Base-by-base conservation (phyloP, 2,329 filamentous ascomycete genomes). In the Claviceps cyperi region DNA sequence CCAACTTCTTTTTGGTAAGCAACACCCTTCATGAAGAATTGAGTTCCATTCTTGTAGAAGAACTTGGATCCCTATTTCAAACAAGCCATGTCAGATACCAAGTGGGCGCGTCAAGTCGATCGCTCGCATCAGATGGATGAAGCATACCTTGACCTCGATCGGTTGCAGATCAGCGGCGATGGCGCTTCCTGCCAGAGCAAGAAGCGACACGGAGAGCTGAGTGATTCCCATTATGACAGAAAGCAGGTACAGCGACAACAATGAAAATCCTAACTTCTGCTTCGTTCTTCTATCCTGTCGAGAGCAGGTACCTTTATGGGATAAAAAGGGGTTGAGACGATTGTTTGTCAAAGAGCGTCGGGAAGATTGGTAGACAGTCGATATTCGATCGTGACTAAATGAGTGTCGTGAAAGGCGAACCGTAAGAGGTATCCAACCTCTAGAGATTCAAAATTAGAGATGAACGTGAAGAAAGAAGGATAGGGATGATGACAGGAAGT, bases 1-100 rank as follows among this genome's bases (percentile, higher is more conserved):
- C 73, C 73, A 56, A 74, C 74, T 60, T 91, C 86, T 72, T 90
- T 81, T 74, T 98, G 92, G 72, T 98, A 98, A 58, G 92, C 92
- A 59, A 98, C 76, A 71, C 92, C 92, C 68, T 84, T 87, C 68
- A 97, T 87, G 75, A 81, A 94, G 70, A 77, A 77, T 60, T 77
- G 72, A 17, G 74, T 77, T 55, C 74, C 74, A 60, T 83, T 85
- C 67, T 86, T 77, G 74, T 85, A 90, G 76, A 94, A 96, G 76
- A 96, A 91, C 69, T 92, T 90, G 64, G 78, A 78, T 59, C 86
- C 83, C 78, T 83, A 61, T 50, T 61, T 49, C 5, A 39, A 44
- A 21, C 14, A 8, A 38, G 8, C 13, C 13, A 15, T 38, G 43
- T 52, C 41, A 52, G 39, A 9, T 32, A 11, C 17, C 4, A 15